A percentile compares a stretch with the other conserved stretches of the same genome.
phyloP scores from a whole-genome alignment of 2,329 filamentous ascomycete species.

The Fusarium camptoceras region DNA sequence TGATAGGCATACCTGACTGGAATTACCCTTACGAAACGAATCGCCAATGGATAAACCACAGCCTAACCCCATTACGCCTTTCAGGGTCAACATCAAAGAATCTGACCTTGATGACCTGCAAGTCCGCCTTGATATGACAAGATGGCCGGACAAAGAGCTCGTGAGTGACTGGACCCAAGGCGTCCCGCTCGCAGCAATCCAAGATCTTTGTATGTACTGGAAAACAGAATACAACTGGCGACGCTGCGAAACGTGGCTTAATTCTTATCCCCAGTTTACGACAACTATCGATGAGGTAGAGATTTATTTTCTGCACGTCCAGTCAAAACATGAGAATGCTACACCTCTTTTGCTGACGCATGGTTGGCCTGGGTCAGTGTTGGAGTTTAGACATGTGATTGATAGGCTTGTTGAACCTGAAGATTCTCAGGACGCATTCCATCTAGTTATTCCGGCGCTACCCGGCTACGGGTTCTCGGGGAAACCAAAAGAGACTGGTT shows the following conservation, averaged over 20 bases:
- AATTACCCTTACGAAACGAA: no score
- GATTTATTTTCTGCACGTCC: constrained; percentile 15
- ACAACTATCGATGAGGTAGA: constrained; percentile 11
- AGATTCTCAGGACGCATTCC: constrained; percentile 1
- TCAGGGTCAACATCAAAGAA: neutral
- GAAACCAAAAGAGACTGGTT: constrained; percentile 15
- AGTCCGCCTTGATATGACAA: neutral
- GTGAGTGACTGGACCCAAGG: constrained; percentile 20
- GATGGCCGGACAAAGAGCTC: constrained; percentile 17
- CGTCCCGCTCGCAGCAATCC: neutral
- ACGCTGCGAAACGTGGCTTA: constrained; percentile 4
- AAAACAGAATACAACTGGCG: constrained; percentile 14
- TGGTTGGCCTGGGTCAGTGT: constrained; percentile 19
- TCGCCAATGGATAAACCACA: no score
- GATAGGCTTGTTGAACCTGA: constrained; percentile 9
- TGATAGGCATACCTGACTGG: no score
- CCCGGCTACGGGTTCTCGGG: constrained; percentile 21
- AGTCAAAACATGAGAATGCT: constrained; percentile 5
- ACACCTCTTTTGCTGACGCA: constrained; percentile 13
- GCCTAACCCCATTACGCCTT: no score
- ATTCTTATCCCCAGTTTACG: constrained; percentile 14
- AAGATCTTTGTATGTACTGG: constrained; percentile 12
- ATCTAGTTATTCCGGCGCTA: constrained; percentile 15
- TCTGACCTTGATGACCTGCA: constrained; percentile 5
- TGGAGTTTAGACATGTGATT: constrained; percentile 14